Evolutionary conservation across 2,329 filamentous ascomycete species (phyloP), one percentile per base, ranked within the genome.

Genomic region (Pseudogymnoascus sp.): DNA sequence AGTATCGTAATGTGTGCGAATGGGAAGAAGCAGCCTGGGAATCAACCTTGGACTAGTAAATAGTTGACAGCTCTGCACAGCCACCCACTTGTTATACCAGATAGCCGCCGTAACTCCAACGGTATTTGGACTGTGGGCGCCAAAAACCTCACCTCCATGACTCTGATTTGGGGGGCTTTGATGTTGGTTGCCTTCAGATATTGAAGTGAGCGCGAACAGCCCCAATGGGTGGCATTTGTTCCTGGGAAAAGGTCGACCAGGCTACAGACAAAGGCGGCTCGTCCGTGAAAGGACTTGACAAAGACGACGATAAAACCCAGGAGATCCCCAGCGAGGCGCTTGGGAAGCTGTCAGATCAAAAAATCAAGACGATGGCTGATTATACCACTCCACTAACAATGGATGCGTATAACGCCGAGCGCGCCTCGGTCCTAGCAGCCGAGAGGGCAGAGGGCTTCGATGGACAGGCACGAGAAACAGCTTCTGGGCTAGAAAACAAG

Each of bases 391-490:
- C 50, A 4, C 28, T 57, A 13, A 63, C 62, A n/a, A 15, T 61
- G 36, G 57, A 61, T 9, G 62, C 28, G 6, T 63, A 63, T 23
- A 42, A 63, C 62, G 35, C 59, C 8, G 53, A 38, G 28, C 62
- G 50, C 28, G 36, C 35, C 23, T 21, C 19, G 57, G 13, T 74
- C 36, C 64, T 67, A 53, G 38, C 53, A 40, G 67, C 64, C 31
- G 72, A 73, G 62, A 69, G 66, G 40, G 62, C 59, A 23, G 63
- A 62, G 31, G 71, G 68, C 4, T 74, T 74, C 63, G 72, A 74
- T 66, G 68, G 70, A n/a, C 61, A 67, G 23, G 66, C 66, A 35
- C 64, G 63, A 17, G 64, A 63, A 8, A 42, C 64, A 4, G 66
- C 72, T 19, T 69, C 68, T 21, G 63, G 68, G 26, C 62, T 70